phyloP scores from a whole-genome alignment of 148 eudicot species.

The Cornus florida region DNA sequence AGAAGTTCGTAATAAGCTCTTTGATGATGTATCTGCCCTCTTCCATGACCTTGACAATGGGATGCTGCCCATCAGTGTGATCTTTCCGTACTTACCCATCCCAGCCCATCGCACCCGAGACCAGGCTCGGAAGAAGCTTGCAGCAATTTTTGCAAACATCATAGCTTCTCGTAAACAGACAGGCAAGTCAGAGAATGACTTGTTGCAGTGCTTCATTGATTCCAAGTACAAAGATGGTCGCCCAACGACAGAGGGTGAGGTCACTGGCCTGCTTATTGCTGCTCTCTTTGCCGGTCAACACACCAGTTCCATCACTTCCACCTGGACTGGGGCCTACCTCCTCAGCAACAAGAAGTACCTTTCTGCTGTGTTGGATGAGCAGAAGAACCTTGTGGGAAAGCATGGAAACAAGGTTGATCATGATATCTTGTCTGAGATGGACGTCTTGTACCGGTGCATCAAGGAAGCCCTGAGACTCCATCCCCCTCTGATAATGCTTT shows the following conservation, averaged over 20 bases:
- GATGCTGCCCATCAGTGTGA: slow-evolving; percentile 89
- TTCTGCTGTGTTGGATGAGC: slow-evolving; percentile 64
- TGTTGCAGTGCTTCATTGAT: slow-evolving; percentile 90
- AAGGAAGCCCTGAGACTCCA: slow-evolving; percentile 98
- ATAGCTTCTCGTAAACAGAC: slow-evolving; percentile 66
- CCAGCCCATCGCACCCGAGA: slow-evolving; percentile 90
- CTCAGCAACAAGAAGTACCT: slow-evolving; percentile 50
- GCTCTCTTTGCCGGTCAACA: slow-evolving; percentile 97
- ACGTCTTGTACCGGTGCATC: slow-evolving; percentile 68
- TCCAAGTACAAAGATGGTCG: slow-evolving; percentile 96
- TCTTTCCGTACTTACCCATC: slow-evolving; percentile 91
- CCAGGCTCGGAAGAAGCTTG: slow-evolving; percentile 75
- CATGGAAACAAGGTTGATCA: slow-evolving; percentile 77
- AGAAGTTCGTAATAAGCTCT: slow-evolving; percentile 92
- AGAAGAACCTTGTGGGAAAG: slow-evolving; percentile 52
- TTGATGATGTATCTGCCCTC: slow-evolving; percentile 92
- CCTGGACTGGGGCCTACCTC: slow-evolving; percentile 95
- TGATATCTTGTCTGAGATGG: slow-evolving; percentile 88
- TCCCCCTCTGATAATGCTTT: slow-evolving; percentile 87
- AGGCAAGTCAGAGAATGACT: slow-evolving; percentile 67
- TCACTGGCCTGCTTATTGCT: slow-evolving; percentile 91
- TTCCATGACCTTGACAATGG: slow-evolving; percentile 94
- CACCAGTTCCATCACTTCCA: slow-evolving; percentile 93
- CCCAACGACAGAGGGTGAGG: slow-evolving; percentile 73
- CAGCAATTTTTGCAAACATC: slow-evolving; percentile 63